Conservation (phyloP, 148 eudicot genomes). For the Camellia sinensis region DNA sequence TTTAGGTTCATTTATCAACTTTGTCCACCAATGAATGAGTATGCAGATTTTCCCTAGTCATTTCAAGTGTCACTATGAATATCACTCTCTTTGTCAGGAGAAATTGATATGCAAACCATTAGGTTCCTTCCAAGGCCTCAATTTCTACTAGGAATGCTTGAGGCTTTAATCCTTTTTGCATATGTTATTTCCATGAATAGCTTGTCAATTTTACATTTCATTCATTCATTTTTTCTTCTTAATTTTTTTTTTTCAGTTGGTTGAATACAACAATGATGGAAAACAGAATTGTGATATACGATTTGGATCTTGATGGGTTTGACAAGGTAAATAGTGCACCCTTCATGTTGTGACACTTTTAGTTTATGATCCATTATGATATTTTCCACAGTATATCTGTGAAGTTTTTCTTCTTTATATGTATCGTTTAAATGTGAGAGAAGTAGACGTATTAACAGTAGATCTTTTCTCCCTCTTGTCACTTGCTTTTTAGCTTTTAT, state of each 20-base stretch:
- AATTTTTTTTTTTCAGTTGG: slow-evolving; percentile 57
- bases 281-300: slow-evolving; percentile 49
- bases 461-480: background rate
- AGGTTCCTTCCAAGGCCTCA: background rate
- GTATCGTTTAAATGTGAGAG: background rate
- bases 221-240: background rate
- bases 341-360: background rate
- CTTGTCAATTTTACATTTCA: background rate
- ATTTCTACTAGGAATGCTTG: background rate
- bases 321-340: slow-evolving; percentile 54
- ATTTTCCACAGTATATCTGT: background rate
- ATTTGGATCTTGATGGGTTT: slow-evolving; percentile 74
- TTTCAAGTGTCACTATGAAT: background rate
- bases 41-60: background rate
- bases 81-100: background rate
- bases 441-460: background rate
- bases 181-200: background rate
- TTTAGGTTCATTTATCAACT: background rate
- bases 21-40: background rate
- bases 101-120: background rate
- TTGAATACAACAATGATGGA: slow-evolving; percentile 83
- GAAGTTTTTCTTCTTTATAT: background rate
- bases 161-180: background rate
- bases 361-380: background rate
- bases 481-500: slow-evolving; percentile 2